Base-by-base conservation (phyloP, 495 filamentous ascomycete genomes). In the Penicillium taxi region DNA sequence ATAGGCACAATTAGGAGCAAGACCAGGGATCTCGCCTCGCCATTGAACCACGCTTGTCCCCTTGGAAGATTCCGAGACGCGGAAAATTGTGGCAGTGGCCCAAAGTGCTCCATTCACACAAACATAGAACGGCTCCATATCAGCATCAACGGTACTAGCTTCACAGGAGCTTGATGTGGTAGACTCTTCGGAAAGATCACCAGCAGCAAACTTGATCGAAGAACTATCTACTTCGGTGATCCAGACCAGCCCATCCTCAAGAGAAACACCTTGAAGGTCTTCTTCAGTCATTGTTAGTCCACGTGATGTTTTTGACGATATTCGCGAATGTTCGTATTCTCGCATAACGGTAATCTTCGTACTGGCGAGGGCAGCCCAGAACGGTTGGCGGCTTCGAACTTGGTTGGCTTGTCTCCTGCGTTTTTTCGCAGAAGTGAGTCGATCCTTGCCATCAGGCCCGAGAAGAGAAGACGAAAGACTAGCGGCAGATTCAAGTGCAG, bases 271-370 rank as follows among this genome's bases (percentile, higher is more conserved):
- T 45, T 86, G 86, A 32, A 90, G 73, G 53, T 89, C 84, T 51
- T 82, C 78, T 52, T 90, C 84, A 35, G 79, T 86, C 82, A 59
- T 85, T 72, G 50, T 81, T 73, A 64, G 44, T 31, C 63, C 62
- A 40, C 56, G 83, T 73, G 35, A 72, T 66, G 42, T 83, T 80
- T 68, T 94, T 69, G 79, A 78, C 29, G 83, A 69, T 23, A 81
- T 77, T 56, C 86, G 81, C 37, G 82, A 84, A 60, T 89, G 77
- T 53, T 94, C 87, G 55, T 87, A 89, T 66, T 94, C 88, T 53
- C 91, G 88, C 52, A 89, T 78, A 52, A 94, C 81, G 28, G 88
- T 89, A 48, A 94, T 87, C 61, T 94, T 96, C 37, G 85, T 93
- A 58, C 85, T 91, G 18, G 89, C 89, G 41, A 94, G 75, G 8